Evolutionary conservation across 768 basidiomycete species (phyloP), one percentile per base, ranked within the genome.

Genomic region (Pleurotus cornucopiae): DNA sequence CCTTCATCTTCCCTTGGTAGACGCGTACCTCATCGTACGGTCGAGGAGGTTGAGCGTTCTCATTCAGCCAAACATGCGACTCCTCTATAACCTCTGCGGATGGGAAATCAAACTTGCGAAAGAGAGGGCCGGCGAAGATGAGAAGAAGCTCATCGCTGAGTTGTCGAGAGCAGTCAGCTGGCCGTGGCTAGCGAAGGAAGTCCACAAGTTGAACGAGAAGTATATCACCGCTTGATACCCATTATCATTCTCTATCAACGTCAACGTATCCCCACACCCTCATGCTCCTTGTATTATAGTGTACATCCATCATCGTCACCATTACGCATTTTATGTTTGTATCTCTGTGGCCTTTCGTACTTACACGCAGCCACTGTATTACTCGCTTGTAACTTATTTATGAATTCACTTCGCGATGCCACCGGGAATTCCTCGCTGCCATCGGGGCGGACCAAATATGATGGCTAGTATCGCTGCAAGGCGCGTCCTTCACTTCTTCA

Each of bases 81-180:
- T 98, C 67, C 71, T 98, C 70, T 97, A 95, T 70, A 95, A 98
- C 67, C 78, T 98, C 21, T 86, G 92, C 65, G 94, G 91, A 7
- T 98, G 93, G 93, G 96, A 98, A 71, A 85, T 92, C 62, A 85
- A 86, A 68, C 79, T 97, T n/a, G 92, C 92, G n/a, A 80, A 79
- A 62, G 84, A 85, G 66, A 80, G 86, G 21, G 85, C 84, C 0
- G 77, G 74, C 3, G 78, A 71, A 20, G 77, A 84, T 60, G 77
- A 77, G 59, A 65, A 67, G 45, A 74, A 69, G 61, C 66, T 88
- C 60, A 77, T 74, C 62, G 75, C 71, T 61, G 89, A 86, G 67
- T 73, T 91, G 51, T 78, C 81, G 57, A 76, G 84, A 65, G 82
- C 87, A 59, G 70, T 93, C 66, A 89, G 79, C 43, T 94, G 91